Evolutionary conservation across 345 rosid species (phyloP).

Genomic region (Lumnitzera littorea): DNA sequence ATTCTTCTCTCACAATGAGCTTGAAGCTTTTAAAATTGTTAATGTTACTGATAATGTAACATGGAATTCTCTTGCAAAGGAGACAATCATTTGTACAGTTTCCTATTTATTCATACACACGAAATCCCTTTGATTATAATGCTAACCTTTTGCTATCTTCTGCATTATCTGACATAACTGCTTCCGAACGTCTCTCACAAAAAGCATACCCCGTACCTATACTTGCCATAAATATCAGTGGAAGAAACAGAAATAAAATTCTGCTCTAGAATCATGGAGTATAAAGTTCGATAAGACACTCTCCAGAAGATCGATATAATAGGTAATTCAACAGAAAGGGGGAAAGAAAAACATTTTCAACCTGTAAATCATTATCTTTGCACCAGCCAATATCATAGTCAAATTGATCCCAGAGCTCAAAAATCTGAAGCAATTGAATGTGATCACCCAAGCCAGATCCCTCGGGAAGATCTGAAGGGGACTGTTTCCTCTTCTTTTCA

Average conservation of each 20-base stretch:
- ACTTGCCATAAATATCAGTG: slow-evolving; percentile 9
- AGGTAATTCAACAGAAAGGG: background rate
- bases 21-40: too few relatives aligned
- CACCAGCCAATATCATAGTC: slow-evolving; percentile 72
- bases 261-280: too few relatives aligned
- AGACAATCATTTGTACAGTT: too few relatives aligned
- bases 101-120: too few relatives aligned
- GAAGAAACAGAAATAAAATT: background rate
- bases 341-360: slow-evolving; percentile 11
- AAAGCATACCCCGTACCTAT: slow-evolving; percentile 90
- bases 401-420: slow-evolving; percentile 63
- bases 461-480: slow-evolving; percentile 65
- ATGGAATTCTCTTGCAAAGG: too few relatives aligned
- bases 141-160: slow-evolving; percentile 71
- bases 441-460: slow-evolving; percentile 96
- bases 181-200: slow-evolving; percentile 84
- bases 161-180: slow-evolving; percentile 89
- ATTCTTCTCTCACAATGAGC: too few relatives aligned
- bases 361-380: slow-evolving; percentile 75
- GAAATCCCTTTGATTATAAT: slow-evolving; percentile 1
- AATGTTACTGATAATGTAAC: too few relatives aligned
- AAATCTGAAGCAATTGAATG: slow-evolving; percentile 85
- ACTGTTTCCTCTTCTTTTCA: slow-evolving; percentile 80
- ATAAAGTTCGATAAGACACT: too few relatives aligned
- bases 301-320: too few relatives aligned